A percentile compares a stretch with the other conserved stretches of the same genome.
Conservation (phyloP, 495 filamentous ascomycete species). For the Neurospora sp. region DNA sequence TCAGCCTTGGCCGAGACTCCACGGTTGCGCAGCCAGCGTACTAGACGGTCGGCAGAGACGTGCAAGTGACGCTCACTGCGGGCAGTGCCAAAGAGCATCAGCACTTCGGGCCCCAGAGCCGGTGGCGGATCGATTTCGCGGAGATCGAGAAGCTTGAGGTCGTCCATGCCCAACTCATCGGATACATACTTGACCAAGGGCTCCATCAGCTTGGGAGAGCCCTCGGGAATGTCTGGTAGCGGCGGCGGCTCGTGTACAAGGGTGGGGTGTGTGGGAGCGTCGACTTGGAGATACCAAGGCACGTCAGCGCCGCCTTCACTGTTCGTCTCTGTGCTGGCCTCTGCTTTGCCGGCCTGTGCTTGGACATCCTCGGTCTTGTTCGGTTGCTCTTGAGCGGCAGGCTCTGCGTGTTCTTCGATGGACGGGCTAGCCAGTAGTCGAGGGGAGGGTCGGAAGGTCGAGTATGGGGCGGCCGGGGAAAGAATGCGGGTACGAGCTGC, state of each 20-base stretch:
- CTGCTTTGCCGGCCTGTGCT: neutral
- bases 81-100: conserved; percentile 92
- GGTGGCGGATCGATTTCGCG: conserved; percentile 75
- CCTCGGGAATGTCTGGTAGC: conserved; percentile 65
- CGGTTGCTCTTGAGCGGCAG: neutral
- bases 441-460: conserved; percentile 14
- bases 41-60: conserved; percentile 79
- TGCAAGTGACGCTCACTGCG: conserved; percentile 90
- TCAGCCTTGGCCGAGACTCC: conserved; percentile 69
- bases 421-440: conserved; percentile 7
- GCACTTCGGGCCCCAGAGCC: conserved; percentile 71
- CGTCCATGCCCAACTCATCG: conserved; percentile 72
- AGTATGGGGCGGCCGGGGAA: conserved; percentile 7
- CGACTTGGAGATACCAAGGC: conserved; percentile 85
- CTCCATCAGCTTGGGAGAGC: conserved; percentile 61
- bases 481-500: neutral
- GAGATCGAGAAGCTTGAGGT: conserved; percentile 67
- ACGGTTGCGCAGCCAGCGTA: conserved; percentile 72
- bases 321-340: neutral
- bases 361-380: neutral
- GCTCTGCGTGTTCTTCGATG: conserved; percentile 9
- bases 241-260: conserved; percentile 50
- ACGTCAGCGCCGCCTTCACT: conserved; percentile 5
- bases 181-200: conserved; percentile 68
- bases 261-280: conserved; percentile 39